phyloP scores from a whole-genome alignment of 139 green algal genomes.

The Chlorella sp. region DNA sequence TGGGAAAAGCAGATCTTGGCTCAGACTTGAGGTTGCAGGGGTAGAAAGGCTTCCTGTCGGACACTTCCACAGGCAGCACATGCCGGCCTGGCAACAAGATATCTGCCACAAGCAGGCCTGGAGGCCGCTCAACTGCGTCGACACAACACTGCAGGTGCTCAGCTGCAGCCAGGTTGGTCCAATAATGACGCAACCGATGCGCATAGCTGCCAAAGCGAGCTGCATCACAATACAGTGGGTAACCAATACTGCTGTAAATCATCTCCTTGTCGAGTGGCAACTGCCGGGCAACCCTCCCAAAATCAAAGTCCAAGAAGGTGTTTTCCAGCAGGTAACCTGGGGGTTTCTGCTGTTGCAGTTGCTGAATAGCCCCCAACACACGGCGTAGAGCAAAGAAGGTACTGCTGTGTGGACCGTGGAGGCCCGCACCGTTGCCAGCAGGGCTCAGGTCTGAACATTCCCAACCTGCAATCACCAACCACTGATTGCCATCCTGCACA shows the following conservation, averaged over 20 bases:
- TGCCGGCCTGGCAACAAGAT: too few relatives aligned
- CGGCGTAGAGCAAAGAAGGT: neutral
- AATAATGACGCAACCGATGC: neutral
- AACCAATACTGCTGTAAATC: too few relatives aligned
- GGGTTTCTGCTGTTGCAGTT: neutral
- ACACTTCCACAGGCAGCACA: too few relatives aligned
- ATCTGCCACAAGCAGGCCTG: too few relatives aligned
- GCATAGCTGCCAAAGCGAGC: neutral
- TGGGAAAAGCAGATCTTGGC: neutral
- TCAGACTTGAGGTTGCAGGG: neutral
- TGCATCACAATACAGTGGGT: neutral
- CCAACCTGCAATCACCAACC: conserved; percentile 17
- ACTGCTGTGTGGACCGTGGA: neutral
- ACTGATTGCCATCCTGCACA: neutral
- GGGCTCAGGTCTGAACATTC: conserved; percentile 6
- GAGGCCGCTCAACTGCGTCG: too few relatives aligned
- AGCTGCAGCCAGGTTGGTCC: neutral
- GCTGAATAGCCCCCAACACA: neutral
- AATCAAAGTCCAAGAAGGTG: neutral
- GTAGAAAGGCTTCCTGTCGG: neutral
- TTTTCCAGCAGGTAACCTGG: neutral
- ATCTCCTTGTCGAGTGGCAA: too few relatives aligned
- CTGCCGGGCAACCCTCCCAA: too few relatives aligned
- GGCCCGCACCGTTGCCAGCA: conserved; percentile 1
- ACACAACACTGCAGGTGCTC: too few relatives aligned